These are phyloP conservation scores for Pisolithus tinctorius DNA, from an alignment of 768 basidiomycete genomes.

Conservation along the genomic window DNA sequence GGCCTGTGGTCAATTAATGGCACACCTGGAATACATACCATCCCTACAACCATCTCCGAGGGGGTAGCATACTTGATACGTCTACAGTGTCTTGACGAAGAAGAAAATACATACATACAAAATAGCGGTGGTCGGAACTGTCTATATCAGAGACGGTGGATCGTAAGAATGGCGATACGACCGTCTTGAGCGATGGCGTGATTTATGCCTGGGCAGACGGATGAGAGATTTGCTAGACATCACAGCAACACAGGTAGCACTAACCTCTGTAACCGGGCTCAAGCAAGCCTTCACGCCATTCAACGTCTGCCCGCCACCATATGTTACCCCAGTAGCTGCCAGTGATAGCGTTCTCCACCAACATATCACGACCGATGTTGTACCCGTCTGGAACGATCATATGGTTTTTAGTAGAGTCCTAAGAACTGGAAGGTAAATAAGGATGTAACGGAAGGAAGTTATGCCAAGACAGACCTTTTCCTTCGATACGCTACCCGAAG, in stretches of 20 bases:
- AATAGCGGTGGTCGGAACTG: no score
- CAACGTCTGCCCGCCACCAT: slow-evolving; percentile 73
- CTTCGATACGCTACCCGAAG: slow-evolving; percentile 53
- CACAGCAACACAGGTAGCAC: slow-evolving; percentile 3
- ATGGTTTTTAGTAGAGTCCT: slow-evolving; percentile 60
- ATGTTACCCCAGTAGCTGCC: slow-evolving; percentile 57
- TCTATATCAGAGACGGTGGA: slow-evolving; percentile 36
- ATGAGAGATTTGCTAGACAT: not conserved
- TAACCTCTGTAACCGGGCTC: slow-evolving; percentile 62
- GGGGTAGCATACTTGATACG: not conserved
- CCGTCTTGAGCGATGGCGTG: slow-evolving; percentile 82
- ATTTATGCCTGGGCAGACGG: slow-evolving; percentile 52
- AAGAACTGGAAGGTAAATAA: slow-evolving; percentile 2
- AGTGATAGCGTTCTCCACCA: slow-evolving; percentile 59
- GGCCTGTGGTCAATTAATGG: not conserved
- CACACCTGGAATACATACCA: slow-evolving; percentile 3
- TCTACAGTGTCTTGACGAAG: not conserved
- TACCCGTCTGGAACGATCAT: slow-evolving; percentile 75
- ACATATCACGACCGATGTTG: slow-evolving; percentile 73
- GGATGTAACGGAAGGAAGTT: not conserved
- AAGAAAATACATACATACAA: not conserved
- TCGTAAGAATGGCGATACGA: slow-evolving; percentile 70
- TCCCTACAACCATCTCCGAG: not conserved
- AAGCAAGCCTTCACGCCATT: slow-evolving; percentile 67
- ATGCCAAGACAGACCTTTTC: slow-evolving; percentile 41